Percentiles rank a stretch among this genome's conserved stretches.
Conservation (phyloP, 495 filamentous ascomycete species). For the Penicillium nucicola region DNA sequence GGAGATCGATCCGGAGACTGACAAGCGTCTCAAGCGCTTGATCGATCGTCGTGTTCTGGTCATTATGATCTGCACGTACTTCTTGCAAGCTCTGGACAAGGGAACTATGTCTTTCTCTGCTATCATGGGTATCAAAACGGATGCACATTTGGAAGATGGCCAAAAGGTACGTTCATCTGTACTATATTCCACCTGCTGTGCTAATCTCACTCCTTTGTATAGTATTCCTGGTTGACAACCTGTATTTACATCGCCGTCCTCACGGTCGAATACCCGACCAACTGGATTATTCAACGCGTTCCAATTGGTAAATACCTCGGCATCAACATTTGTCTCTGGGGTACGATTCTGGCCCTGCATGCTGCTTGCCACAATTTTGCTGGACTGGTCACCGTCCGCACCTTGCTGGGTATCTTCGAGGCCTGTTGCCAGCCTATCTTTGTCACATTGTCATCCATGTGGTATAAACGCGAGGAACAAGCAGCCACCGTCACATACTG, state of each 20-base stretch:
- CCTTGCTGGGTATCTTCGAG: slow-evolving; percentile 66
- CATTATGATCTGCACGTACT: slow-evolving; percentile 53
- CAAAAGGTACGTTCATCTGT: slow-evolving; percentile 35
- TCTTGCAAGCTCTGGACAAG: slow-evolving; percentile 71
- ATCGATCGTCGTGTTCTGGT: slow-evolving; percentile 55
- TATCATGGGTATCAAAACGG: slow-evolving; percentile 62
- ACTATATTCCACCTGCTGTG: background rate
- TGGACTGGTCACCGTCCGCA: slow-evolving; percentile 54
- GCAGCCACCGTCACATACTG: slow-evolving; percentile 64
- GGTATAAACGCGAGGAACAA: slow-evolving; percentile 69
- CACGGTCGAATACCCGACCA: slow-evolving; percentile 55
- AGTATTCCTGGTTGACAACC: slow-evolving; percentile 53
- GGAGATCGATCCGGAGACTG: slow-evolving; percentile 53
- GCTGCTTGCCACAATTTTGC: slow-evolving; percentile 56
- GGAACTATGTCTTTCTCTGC: slow-evolving; percentile 67
- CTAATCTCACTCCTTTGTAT: background rate
- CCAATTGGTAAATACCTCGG: slow-evolving; percentile 60
- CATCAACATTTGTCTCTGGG: slow-evolving; percentile 62
- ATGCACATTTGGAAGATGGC: slow-evolving; percentile 48
- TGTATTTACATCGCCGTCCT: slow-evolving; percentile 56
- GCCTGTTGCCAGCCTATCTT: slow-evolving; percentile 59
- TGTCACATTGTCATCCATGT: slow-evolving; percentile 65
- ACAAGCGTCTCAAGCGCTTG: slow-evolving; percentile 47
- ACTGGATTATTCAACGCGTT: slow-evolving; percentile 56
- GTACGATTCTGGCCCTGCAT: slow-evolving; percentile 52